phyloP scores from a whole-genome alignment of 768 basidiomycete genomes.

The Agrocybe pediades region DNA sequence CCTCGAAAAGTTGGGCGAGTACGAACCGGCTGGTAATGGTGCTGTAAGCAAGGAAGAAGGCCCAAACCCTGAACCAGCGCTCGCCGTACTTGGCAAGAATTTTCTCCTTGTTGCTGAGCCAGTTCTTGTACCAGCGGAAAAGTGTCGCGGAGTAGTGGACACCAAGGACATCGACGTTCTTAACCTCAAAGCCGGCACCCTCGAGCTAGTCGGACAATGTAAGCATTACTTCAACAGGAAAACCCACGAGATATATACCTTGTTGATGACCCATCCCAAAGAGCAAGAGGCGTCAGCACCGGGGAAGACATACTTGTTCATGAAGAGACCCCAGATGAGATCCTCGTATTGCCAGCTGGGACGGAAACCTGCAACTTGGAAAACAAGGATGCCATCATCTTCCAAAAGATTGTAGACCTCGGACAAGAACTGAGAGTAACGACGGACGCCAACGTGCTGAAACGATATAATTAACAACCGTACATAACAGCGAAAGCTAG shows the following conservation, averaged over 20 bases:
- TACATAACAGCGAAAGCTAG: background rate
- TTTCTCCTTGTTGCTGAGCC: slow-evolving; percentile 91
- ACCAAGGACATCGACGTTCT: slow-evolving; percentile 94
- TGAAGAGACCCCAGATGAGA: slow-evolving; percentile 95
- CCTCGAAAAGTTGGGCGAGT: background rate
- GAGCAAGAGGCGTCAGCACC: slow-evolving; percentile 97
- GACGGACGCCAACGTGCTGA: slow-evolving; percentile 92
- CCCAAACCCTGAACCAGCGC: slow-evolving; percentile 93
- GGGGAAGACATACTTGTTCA: slow-evolving; percentile 99
- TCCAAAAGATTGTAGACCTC: slow-evolving; percentile 94
- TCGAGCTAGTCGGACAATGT: slow-evolving; percentile 58
- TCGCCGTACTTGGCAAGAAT: slow-evolving; percentile 90
- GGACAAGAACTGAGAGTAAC: slow-evolving; percentile 84
- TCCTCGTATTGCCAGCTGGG: slow-evolving; percentile 99
- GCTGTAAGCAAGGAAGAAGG: slow-evolving; percentile 94
- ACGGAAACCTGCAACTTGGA: slow-evolving; percentile 97
- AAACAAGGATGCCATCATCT: slow-evolving; percentile 91
- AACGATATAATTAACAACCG: slow-evolving; percentile 1
- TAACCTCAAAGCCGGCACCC: slow-evolving; percentile 92
- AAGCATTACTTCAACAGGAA: background rate
- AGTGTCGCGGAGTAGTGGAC: slow-evolving; percentile 96
- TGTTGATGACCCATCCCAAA: slow-evolving; percentile 89
- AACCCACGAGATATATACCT: slow-evolving; percentile 27
- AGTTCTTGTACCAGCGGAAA: slow-evolving; percentile 95
- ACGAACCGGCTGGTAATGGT: slow-evolving; percentile 77